Percentiles rank a stretch among this genome's conserved stretches.
These are phyloP conservation scores for Allomyces arbusculus DNA, from an alignment of 192 early-diverging fungal species.

Conservation along the genomic window DNA sequence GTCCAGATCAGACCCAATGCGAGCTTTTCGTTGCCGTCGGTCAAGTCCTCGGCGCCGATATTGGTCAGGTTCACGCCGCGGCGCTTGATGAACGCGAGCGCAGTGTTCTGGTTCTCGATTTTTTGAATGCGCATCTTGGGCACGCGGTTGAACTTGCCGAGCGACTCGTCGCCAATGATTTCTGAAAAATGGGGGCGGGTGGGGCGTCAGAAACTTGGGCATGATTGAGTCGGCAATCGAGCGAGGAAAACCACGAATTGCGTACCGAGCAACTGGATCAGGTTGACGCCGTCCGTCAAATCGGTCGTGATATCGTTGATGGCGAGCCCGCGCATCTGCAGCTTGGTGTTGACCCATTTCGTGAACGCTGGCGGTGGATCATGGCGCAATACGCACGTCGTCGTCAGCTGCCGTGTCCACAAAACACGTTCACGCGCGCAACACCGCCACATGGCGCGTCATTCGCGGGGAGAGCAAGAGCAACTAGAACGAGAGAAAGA, in stretches of 20 bases:
- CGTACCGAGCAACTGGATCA: slow-evolving; percentile 41
- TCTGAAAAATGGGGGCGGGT: slow-evolving; percentile 22
- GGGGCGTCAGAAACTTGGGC: too few relatives aligned
- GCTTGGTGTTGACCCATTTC: slow-evolving; percentile 59
- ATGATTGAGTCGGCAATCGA: too few relatives aligned
- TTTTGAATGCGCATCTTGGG: slow-evolving; percentile 85
- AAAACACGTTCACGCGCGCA: not conserved
- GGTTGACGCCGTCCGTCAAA: slow-evolving; percentile 40
- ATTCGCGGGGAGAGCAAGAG: not conserved
- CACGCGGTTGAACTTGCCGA: slow-evolving; percentile 70
- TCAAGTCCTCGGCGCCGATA: slow-evolving; percentile 96
- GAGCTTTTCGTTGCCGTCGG: slow-evolving; percentile 75
- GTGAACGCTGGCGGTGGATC: slow-evolving; percentile 26
- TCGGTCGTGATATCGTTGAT: slow-evolving; percentile 34
- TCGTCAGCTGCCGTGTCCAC: slow-evolving; percentile 13
- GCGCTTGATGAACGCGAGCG: slow-evolving; percentile 74
- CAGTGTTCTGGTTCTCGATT: slow-evolving; percentile 87
- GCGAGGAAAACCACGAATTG: not conserved
- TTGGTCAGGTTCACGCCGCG: slow-evolving; percentile 77
- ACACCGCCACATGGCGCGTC: not conserved
- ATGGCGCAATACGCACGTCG: too few relatives aligned
- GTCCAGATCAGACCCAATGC: slow-evolving; percentile 93
- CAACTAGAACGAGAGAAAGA: too few relatives aligned
- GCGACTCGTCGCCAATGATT: slow-evolving; percentile 77
- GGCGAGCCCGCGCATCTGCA: slow-evolving; percentile 27